Percentiles rank a stretch among this genome's conserved stretches.
phyloP scores from a whole-genome alignment of 202 grass and related monocot genomes.

The Hordeum pubiflorum region DNA sequence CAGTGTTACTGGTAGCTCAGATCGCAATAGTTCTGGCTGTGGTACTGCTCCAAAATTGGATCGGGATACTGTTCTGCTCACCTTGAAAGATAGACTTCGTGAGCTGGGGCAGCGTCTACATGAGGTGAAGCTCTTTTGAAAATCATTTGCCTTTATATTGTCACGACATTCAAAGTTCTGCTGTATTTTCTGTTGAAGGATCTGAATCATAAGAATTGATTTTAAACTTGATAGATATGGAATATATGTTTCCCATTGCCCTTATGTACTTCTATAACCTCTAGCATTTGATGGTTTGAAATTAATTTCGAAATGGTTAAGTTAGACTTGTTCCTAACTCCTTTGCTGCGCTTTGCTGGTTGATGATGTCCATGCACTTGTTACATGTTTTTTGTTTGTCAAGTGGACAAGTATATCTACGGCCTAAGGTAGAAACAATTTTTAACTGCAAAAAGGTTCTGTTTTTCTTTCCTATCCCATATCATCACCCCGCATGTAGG shows the following conservation, averaged over 20 bases:
- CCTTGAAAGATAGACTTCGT: conserved; percentile 55
- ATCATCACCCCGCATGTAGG: not conserved
- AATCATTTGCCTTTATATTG: not conserved
- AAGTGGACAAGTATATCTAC: not conserved
- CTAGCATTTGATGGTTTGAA: not conserved
- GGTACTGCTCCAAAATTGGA: conserved; percentile 41
- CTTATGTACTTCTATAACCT: conserved; percentile 11
- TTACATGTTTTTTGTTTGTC: not conserved
- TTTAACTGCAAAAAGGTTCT: not conserved
- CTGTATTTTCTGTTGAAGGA: not conserved
- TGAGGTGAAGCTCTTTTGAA: conserved; percentile 37
- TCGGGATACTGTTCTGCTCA: conserved; percentile 38
- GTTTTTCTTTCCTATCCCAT: not conserved
- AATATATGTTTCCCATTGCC: not conserved
- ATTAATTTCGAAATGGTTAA: conserved; percentile 4
- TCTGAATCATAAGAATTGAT: not conserved
- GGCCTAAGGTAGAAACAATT: not conserved
- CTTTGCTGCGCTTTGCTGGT: not conserved
- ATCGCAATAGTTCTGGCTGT: conserved; percentile 35
- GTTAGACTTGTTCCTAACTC: not conserved
- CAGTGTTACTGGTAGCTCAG: conserved; percentile 36
- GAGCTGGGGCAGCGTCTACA: conserved; percentile 57
- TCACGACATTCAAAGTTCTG: not conserved
- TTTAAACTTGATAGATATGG: conserved; percentile 2
- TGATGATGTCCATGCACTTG: not conserved